Base-by-base conservation (phyloP, 2,329 filamentous ascomycete species). In the Diaporthe ampelina region DNA sequence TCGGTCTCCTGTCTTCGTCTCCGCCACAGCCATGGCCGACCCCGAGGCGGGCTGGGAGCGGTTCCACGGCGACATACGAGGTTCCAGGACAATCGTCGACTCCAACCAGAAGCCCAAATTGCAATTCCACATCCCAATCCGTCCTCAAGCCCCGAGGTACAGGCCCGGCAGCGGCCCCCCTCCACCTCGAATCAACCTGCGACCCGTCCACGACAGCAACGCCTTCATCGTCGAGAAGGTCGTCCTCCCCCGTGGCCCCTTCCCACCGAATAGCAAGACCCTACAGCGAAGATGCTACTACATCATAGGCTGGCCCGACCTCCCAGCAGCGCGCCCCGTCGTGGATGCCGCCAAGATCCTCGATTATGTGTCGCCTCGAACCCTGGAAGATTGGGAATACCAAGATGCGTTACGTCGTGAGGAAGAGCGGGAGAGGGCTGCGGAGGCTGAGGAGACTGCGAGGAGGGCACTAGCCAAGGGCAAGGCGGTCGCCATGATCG, bases 211-310 rank as follows among this genome's bases (percentile, higher is more conserved):
- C 78, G 87, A 91, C 77, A 85, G 86, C 57, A 87, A 86, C 11
- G 90, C 88, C n/a, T 90, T 87, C 77, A 92, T 93, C 56, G 79
- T 88, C 75, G 86, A 88, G 63, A 87, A 88, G 77, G 83, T 88
- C 43, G 81, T 90, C 10, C 81, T 89, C 0, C 85, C 87, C 1
- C 77, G 80, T 1, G 52, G 61, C 5, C 78, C 29, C 76, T 78
- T 65, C 78, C 80, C 29, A 71, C 83, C 79, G 63, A 80, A 77
- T 1, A 78, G 79, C 17, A 26, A 26, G 58, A 76, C 43, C 81
- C 80, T 40, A 78, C 83, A 83, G 13, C 85, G 86, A 59, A 82
- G 87, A 10, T 84, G 91, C 75, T 85, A 86, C 67, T 90, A 92
- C 73, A 81, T 89, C 3, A 84, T 92, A 7, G 86, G 87, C 9